Conservation (phyloP, 2,329 filamentous ascomycete species). For the Diaporthe sp. region DNA sequence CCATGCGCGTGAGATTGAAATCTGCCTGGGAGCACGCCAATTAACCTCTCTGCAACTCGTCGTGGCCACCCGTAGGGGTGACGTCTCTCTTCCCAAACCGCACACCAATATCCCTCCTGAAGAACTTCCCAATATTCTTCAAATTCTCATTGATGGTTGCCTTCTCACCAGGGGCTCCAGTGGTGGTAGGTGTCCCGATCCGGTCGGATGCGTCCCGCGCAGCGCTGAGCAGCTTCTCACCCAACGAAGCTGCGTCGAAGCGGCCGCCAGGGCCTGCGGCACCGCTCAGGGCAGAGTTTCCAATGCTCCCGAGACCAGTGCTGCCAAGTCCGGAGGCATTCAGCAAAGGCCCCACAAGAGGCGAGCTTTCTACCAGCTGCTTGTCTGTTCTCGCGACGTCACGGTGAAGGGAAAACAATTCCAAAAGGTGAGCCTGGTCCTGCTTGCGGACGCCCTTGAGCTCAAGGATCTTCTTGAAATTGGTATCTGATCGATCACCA, state of each 20-base stretch:
- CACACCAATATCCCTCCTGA: slow-evolving; percentile 85
- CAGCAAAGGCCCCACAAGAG: slow-evolving; percentile 79
- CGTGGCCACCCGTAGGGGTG: slow-evolving; percentile 50
- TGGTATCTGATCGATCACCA: slow-evolving; percentile 90
- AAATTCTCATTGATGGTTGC: slow-evolving; percentile 91
- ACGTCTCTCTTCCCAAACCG: slow-evolving; percentile 77
- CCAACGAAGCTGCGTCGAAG: slow-evolving; percentile 87
- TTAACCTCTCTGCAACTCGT: slow-evolving; percentile 41
- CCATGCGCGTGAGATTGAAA: background rate
- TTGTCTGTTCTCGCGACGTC: slow-evolving; percentile 80
- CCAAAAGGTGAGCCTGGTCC: slow-evolving; percentile 86
- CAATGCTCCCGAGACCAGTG: slow-evolving; percentile 47
- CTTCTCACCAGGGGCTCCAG: slow-evolving; percentile 62
- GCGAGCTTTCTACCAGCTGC: slow-evolving; percentile 77
- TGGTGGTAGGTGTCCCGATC: slow-evolving; percentile 73
- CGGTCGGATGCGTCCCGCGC: slow-evolving; percentile 87
- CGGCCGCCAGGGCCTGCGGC: slow-evolving; percentile 57
- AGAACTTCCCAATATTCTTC: slow-evolving; percentile 97
- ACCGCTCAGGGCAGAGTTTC: slow-evolving; percentile 56
- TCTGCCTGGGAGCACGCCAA: background rate
- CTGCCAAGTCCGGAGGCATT: slow-evolving; percentile 56
- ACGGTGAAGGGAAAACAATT: slow-evolving; percentile 85
- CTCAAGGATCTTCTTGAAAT: slow-evolving; percentile 96
- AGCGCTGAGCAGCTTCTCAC: slow-evolving; percentile 89
- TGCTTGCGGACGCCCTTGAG: slow-evolving; percentile 91